Base-by-base conservation (phyloP, 495 filamentous ascomycete genomes). In the Ramalina intermedia region DNA sequence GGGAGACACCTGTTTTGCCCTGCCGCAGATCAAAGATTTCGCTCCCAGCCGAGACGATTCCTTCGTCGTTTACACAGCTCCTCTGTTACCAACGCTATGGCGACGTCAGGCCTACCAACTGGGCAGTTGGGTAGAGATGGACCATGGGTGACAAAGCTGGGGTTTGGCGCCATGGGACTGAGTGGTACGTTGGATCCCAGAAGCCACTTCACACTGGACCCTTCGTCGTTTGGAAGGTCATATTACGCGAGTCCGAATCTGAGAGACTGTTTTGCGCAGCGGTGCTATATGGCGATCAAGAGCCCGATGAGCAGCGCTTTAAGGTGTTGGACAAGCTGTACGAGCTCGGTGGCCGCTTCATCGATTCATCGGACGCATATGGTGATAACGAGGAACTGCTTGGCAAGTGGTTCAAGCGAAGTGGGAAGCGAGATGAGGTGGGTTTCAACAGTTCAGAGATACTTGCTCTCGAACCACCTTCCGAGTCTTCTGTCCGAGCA, bases 91-190 rank as follows among this genome's bases (percentile, higher is more conserved):
- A 11, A 33, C 29, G 29, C 29, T 7, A 33, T 33, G 29, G 29
- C 29, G 7, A 33, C 29, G 7, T 33, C 29, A 13, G 8, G 2
- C 2, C 59, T 71, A 16, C 64, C 64, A 6, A 69, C 66, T 8
- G 66, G 74, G 37, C 57, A 60, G 17, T 63, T 81, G 0, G 78
- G 79, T 46, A 64, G 58, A 24, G 65, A 75, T 53, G 78, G 79
- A 0, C 79, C 78, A 37, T 50, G 66, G 35, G 69, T 81, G 16
- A 56, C 72, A 6, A 69, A 69, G 11, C 54, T 80, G 2, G 78
- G 78, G 24, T 65, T 75, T 16, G 78, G 78, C 5, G 56, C 72
- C 20, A 80, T 80, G 78, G 73, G 75, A 16, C 50, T 71, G 29
- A 33, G 29, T 33, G 29, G 29, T 33, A 33, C 2, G 29, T 33